These are phyloP conservation scores for Lactarius quietus DNA, from an alignment of 768 basidiomycete species.

Conservation along the genomic window DNA sequence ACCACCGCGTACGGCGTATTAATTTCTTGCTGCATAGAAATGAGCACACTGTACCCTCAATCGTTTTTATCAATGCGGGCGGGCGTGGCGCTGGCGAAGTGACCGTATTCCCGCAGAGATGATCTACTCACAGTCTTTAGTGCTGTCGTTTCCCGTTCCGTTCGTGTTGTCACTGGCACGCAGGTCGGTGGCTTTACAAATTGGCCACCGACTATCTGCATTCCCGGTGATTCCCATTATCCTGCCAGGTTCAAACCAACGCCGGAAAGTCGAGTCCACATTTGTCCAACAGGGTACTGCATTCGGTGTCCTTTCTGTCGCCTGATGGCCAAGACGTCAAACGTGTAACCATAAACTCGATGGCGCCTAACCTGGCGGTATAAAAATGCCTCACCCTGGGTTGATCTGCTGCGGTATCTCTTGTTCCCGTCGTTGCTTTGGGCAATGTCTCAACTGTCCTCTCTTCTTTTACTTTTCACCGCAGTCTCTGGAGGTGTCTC, in stretches of 20 bases:
- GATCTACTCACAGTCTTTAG: not conserved
- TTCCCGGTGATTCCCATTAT: too few relatives aligned
- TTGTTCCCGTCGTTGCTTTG: not conserved
- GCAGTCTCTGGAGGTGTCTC: constrained; percentile 1
- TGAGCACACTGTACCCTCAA: not conserved
- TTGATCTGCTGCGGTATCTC: not conserved
- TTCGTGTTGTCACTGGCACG: not conserved
- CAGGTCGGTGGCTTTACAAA: too few relatives aligned
- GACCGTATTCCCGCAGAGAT: too few relatives aligned
- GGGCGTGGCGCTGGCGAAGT: not conserved
- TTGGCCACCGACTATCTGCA: too few relatives aligned
- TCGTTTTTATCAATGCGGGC: not conserved
- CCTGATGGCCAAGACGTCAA: not conserved
- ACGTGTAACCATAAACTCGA: not conserved
- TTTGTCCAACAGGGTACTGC: too few relatives aligned
- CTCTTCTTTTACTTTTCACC: constrained; percentile 1
- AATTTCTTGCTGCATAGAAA: too few relatives aligned
- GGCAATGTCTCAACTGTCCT: not conserved
- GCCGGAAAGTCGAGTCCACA: too few relatives aligned
- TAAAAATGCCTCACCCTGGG: not conserved
- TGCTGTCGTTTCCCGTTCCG: not conserved
- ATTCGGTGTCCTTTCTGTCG: too few relatives aligned
- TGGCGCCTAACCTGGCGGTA: constrained; percentile 2
- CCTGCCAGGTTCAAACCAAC: too few relatives aligned
- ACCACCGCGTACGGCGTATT: too few relatives aligned